Evolutionary conservation across 1,284 basidiomycete species (phyloP).

Genomic region (Apiotrichum laibachii): DNA sequence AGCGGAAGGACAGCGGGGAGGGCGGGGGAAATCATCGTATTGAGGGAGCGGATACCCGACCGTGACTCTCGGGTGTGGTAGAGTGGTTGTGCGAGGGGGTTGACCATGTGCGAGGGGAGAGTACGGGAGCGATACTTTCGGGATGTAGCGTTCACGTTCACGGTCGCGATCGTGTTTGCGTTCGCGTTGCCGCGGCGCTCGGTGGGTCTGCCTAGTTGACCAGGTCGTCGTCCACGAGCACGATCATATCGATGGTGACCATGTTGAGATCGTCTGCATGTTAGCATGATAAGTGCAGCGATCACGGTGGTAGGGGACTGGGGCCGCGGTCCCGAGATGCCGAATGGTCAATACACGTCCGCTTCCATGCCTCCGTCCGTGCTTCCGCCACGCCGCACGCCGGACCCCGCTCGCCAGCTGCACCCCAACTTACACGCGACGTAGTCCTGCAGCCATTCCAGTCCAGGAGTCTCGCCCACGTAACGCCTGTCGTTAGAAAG

Average conservation of each 20-base stretch:
- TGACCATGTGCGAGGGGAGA: too few relatives aligned
- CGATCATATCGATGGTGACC: conserved; percentile 40
- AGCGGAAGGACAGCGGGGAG: too few relatives aligned
- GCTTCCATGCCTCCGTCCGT: too few relatives aligned
- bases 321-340: too few relatives aligned
- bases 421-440: conserved; percentile 30
- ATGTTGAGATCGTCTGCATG: conserved; percentile 44
- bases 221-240: conserved; percentile 39
- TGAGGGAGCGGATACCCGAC: too few relatives aligned
- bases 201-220: background rate
- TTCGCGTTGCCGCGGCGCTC: too few relatives aligned
- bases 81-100: too few relatives aligned
- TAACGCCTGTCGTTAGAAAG: conserved; percentile 27
- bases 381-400: background rate
- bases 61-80: too few relatives aligned
- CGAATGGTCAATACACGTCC: background rate
- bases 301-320: background rate
- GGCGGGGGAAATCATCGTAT: too few relatives aligned
- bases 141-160: too few relatives aligned
- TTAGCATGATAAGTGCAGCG: background rate
- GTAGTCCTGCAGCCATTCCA: conserved; percentile 39
- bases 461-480: conserved; percentile 23
- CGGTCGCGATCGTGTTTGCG: too few relatives aligned
- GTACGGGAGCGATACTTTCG: too few relatives aligned
- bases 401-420: background rate